Evolutionary conservation across 805 yeast species (phyloP), one percentile per base, ranked within the genome.

Genomic region (Yarrowia keelungensis): DNA sequence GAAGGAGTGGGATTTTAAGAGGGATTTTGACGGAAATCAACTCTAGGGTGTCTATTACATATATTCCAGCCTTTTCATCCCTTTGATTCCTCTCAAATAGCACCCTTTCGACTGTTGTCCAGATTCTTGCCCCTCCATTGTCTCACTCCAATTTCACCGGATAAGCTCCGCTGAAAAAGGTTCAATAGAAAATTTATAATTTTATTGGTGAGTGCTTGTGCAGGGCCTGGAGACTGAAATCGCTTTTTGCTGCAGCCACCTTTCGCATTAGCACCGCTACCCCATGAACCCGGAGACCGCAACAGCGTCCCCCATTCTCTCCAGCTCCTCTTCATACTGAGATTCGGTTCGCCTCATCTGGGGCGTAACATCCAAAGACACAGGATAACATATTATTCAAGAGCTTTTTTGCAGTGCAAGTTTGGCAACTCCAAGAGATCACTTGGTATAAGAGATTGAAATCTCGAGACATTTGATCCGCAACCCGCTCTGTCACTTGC

Each of bases 201-300:
- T 26, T 26, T 50, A 51, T 36, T 51, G 58, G 58, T 35, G 56
- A n/a, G 26, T 35, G 32, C 38, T 35, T 15, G 22, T 32, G 42
- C 42, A 51, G 36, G 42, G 41, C n/a, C 22, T 10, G 10, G 19
- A 36, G 26, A 16, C 10, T 19, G 9, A 10, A 3, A 14, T 22
- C 36, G 11, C 32, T 22, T 42, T 10, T 42, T 56, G 12, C 39
- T 54, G 61, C 61, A 54, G 61, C 43, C 41, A 9, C 32, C 32
- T 38, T 51, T 51, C 43, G 58, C 59, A 53, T 53, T 53, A 38
- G 59, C 47, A 56, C 32, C 65, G 49, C 65, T 22, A 59, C 51
- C 65, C 51, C 51, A 59, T 59, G 65, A 59, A 19, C 65, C 39
- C 65, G 42, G 65, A 59, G 65, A 59, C 65, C 50, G 19, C 51